Base-by-base conservation (phyloP, 345 rosid species). In the Geranium brycei region DNA sequence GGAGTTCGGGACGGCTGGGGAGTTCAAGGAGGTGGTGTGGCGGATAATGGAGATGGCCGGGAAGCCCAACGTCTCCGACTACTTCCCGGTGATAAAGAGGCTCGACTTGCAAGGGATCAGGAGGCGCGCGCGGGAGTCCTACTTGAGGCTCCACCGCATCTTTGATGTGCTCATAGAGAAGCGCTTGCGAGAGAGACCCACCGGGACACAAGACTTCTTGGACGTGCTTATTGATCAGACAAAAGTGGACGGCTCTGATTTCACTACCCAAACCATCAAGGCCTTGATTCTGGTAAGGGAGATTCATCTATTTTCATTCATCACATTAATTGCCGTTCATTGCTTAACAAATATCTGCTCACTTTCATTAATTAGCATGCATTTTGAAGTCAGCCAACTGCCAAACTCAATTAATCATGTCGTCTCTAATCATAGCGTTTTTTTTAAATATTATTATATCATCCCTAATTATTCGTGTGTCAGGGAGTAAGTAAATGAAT, bases 11-110 rank as follows among this genome's bases (percentile, higher is more conserved):
- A 6, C 13, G 0, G 57, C 69, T 15, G 57, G 41, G 35, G 63
- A 59, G 41, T 66, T 66, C 38, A 66, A 66, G 63, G 69, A 66
- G 16, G 58, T 59, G 8, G 40, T 66, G 19, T 66, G 69, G 69
- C 56, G 18, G 23, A 58, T 66, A 51, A 60, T 66, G 63, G 57
- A 66, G 69, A 56, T 13, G 7, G 62, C 62, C 4, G 69, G 58
- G 32, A 66, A 47, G 69, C 69, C 63, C 23, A 66, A 66, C 19
- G 17, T 66, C 11, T 59, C 63, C 17, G 69, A 66, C 19, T 66
- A 18, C 28, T 66, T 59, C 15, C 69, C 69, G 15, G 19, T 18
- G 5, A 16, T 66, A 5, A 23, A 18, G 58, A 2, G 62, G 57
- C 31, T 66, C 16, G 69, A 66, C n/a, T 14, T 66, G 62, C 69